Conservation (phyloP, 73 alveolate genomes). For the Effrenium voratum region DNA sequence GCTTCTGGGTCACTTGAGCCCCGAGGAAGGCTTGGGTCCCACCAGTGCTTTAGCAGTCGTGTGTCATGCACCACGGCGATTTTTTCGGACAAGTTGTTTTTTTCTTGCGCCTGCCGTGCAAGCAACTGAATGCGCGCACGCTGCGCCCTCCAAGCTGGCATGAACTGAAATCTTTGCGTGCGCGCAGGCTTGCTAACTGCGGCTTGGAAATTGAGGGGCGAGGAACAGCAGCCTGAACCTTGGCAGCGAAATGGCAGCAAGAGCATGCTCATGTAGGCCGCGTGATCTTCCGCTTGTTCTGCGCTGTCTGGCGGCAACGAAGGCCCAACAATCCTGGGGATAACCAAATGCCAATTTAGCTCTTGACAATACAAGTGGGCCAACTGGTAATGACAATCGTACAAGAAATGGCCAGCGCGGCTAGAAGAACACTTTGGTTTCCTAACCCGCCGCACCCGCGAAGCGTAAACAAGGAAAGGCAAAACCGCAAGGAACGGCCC, state of each 20-base stretch:
- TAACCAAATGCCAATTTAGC: background rate
- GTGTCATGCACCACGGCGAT: background rate
- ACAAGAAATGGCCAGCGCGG: background rate
- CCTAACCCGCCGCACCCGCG: background rate
- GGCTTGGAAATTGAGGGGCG: background rate
- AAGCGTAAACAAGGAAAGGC: background rate
- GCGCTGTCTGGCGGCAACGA: background rate
- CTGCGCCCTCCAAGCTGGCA: background rate
- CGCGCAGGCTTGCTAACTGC: background rate
- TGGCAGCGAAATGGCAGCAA: background rate
- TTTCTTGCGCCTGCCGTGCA: background rate
- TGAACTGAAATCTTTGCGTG: background rate
- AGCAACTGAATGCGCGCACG: background rate
- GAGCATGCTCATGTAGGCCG: background rate
- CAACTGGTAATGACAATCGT: background rate
- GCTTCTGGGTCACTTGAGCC: background rate
- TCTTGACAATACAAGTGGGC: background rate
- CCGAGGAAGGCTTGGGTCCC: background rate
- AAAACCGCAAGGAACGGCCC: background rate
- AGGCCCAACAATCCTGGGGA: background rate
- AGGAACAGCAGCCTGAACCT: background rate
- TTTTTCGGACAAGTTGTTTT: background rate
- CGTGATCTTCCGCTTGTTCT: background rate
- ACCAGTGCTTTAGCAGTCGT: background rate
- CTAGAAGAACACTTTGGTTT: background rate